Evolutionary conservation across 2,329 filamentous ascomycete species (phyloP), one percentile per base, ranked within the genome.

Genomic region (Alternaria alternata): DNA sequence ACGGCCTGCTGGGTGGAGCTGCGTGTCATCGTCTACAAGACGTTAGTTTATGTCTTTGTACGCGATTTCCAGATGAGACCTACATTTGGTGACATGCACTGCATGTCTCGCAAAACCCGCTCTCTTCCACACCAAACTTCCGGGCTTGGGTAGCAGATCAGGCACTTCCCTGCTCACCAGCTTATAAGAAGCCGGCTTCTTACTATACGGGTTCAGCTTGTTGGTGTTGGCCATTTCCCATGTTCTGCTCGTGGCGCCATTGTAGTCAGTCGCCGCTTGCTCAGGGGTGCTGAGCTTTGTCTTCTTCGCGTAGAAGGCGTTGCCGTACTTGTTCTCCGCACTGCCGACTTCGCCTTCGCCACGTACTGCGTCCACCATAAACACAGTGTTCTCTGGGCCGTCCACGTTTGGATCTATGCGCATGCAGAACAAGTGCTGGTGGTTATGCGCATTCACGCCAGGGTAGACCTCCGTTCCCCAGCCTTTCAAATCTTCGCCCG

Each of bases 401-500:
- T 97, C 94, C 56, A 97, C 87, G 73, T 94, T 95, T 32, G 93
- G 87, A 75, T 97, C 91, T 43, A 97, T 83, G 42, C 94, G 91
- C 43, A 97, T 82, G 75, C 93, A 97, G 86, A 97, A 97, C 32
- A 97, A 85, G 78, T 97, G 94, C 79, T 97, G 93, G 79, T 97
- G 94, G 81, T 97, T 97, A 81, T 97, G 94, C 0, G 94, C 94
- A 73, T 97, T 96, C 73, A 97, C 93, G 41, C 92, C 89, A 0
- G 92, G 91, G 73, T 94, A 95, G 8, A 97, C 94, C 78, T 96
- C 90, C 0, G 93, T 96, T 57, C 94, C 94, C 92, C 92, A 97
- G 61, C 92, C 92, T 30, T 91, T 83, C 8, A 91, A 90, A 65
- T 95, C 91, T 79, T 97, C 93, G 47, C 88, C 91, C 0, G 89